Evolutionary conservation across 177 flowering plant genomes (phyloP).

Genomic region (Telopea speciosissima): DNA sequence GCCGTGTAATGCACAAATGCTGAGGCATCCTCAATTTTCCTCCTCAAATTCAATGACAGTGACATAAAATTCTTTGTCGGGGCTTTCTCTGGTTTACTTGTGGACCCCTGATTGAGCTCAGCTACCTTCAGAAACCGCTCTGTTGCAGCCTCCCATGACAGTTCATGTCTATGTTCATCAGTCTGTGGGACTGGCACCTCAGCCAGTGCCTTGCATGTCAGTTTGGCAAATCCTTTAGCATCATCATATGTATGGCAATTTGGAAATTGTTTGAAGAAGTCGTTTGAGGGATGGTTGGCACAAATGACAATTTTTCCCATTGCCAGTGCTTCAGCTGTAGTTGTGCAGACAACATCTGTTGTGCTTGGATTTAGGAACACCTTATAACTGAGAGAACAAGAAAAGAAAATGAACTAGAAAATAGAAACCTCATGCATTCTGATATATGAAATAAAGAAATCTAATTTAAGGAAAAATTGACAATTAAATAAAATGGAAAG

Average conservation of each 20-base stretch:
- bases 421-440: background rate
- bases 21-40: conserved; percentile 65
- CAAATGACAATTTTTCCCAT: conserved; percentile 92
- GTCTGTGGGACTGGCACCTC: conserved; percentile 58
- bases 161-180: conserved; percentile 54
- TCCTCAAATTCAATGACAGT: conserved; percentile 34
- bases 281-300: conserved; percentile 87
- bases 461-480: background rate
- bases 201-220: conserved; percentile 40
- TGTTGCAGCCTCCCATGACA: conserved; percentile 95
- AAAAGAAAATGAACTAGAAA: background rate
- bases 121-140: conserved; percentile 57
- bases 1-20: conserved; percentile 56
- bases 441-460: background rate
- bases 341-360: conserved; percentile 95
- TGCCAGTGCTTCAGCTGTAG: conserved; percentile 93
- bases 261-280: conserved; percentile 88
- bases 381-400: conserved; percentile 49
- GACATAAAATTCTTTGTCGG: conserved; percentile 46
- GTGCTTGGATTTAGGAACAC: conserved; percentile 96
- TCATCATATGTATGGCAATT: conserved; percentile 56
- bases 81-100: conserved; percentile 9
- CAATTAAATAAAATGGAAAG: no score
- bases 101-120: conserved; percentile 32
- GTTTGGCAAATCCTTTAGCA: conserved; percentile 46